Percentiles rank a stretch among this genome's conserved stretches.
Evolutionary conservation across 1,284 basidiomycete species (phyloP).

Genomic region (Tilletia caries): DNA sequence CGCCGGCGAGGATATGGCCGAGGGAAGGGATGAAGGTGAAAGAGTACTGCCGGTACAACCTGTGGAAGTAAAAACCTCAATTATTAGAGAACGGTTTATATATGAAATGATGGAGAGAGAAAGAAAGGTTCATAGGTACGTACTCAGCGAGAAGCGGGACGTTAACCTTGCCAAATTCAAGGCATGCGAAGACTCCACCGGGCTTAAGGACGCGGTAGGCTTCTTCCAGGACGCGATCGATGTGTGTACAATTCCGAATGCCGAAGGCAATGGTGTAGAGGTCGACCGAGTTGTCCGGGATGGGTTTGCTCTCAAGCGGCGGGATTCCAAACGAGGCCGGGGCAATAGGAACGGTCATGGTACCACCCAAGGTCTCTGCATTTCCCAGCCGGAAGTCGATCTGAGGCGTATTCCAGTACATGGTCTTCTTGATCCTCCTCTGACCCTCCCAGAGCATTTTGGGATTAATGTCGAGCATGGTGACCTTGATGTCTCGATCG

Average conservation of each 20-base stretch:
- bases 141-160: constrained; percentile 83
- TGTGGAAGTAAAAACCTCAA: constrained; percentile 53
- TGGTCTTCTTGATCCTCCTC: constrained; percentile 64
- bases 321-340: constrained; percentile 35
- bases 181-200: constrained; percentile 88
- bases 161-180: constrained; percentile 92
- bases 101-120: no score
- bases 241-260: constrained; percentile 93
- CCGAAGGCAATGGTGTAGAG: constrained; percentile 98
- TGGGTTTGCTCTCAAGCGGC: constrained; percentile 41
- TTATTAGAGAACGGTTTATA: background rate
- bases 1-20: constrained; percentile 91
- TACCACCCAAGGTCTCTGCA: constrained; percentile 68
- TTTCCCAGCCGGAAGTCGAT: constrained; percentile 89
- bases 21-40: constrained; percentile 92
- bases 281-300: constrained; percentile 69
- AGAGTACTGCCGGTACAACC: constrained; percentile 90
- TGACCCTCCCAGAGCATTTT: constrained; percentile 93
- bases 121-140: constrained; percentile 51
- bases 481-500: constrained; percentile 68
- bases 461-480: constrained; percentile 89
- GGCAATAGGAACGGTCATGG: constrained; percentile 32
- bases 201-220: constrained; percentile 94
- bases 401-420: constrained; percentile 72
- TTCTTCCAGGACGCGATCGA: constrained; percentile 81